A percentile compares a stretch with the other conserved stretches of the same genome.
phyloP scores from a whole-genome alignment of 257 asterid species.

The Nicotiana otophora region DNA sequence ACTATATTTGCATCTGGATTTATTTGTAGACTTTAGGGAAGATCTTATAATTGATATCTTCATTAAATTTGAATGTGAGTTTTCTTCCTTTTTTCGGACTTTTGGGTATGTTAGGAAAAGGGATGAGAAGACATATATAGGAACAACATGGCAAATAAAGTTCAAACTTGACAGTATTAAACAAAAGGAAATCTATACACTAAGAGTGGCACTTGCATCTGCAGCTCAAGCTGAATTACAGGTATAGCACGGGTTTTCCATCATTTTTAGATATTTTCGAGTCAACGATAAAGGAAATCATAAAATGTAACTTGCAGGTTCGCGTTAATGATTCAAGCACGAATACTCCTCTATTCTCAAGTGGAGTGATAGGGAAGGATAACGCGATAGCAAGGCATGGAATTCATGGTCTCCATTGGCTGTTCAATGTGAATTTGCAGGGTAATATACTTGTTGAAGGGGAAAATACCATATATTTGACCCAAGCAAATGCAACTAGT shows the following conservation, averaged over 20 bases:
- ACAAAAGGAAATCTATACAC: constrained; percentile 31
- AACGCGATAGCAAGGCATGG: constrained; percentile 80
- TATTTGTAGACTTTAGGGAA: not conserved
- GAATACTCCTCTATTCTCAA: constrained; percentile 53
- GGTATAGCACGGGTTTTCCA: constrained; percentile 22
- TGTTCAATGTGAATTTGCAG: constrained; percentile 37
- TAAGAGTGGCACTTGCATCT: constrained; percentile 76
- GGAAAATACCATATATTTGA: constrained; percentile 13
- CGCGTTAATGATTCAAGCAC: constrained; percentile 38
- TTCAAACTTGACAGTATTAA: constrained; percentile 30
- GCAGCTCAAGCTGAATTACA: constrained; percentile 46
- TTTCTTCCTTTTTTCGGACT: not conserved
- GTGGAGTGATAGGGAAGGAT: constrained; percentile 50
- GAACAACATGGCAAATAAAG: constrained; percentile 69
- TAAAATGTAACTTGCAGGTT: constrained; percentile 30
- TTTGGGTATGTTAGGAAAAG: constrained; percentile 33
- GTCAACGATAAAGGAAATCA: not conserved
- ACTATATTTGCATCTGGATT: not conserved
- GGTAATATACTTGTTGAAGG: constrained; percentile 26
- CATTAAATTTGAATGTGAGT: not conserved
- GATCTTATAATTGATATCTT: not conserved
- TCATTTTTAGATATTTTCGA: not conserved
- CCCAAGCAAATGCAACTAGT: constrained; percentile 10
- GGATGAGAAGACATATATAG: constrained; percentile 32
- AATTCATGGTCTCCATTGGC: constrained; percentile 68